Evolutionary conservation across 441 rosid genomes (phyloP), one percentile per base, ranked within the genome.

Genomic region (Pelargonium myrrhifolium): DNA sequence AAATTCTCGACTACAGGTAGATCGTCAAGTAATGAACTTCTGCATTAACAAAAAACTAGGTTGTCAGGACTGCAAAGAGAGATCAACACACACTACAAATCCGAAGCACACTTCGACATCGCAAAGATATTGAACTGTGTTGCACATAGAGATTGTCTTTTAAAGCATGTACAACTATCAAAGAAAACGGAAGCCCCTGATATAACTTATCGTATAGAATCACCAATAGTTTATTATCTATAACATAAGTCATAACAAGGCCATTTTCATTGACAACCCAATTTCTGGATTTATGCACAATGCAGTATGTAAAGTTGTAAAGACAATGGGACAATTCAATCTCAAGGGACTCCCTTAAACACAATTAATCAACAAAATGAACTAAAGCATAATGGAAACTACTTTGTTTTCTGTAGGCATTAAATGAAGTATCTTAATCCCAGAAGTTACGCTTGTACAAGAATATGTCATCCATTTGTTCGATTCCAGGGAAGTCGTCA

Each of bases 371-470:
- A 22, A 65, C 61, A 71, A 56, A 49, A 77, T 62, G 66, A 53
- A 63, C 67, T 70, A 77, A 55, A 71, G 65, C 72, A 73, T 71
- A 71, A 69, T 42, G 65, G 72, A 73, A 65, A 72, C 79, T 72
- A 78, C 37, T 72, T 71, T 74, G 72, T 65, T 58, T 74, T 74
- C 75, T 68, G 76, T 67, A 67, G 49, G 71, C 66, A 59, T 68
- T 62, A 72, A 76, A 79, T 65, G 68, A 80, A 76, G 75, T 64
- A 83, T 79, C 75, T 74, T 71, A 78, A 78, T 68, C 67, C 75
- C 86, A 79, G 78, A 72, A 65, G 81, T 80, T 75, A 70, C 64
- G 81, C 68, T 68, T 49, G 55, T 49, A 49, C 55, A 49, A 14
- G 55, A 12, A 49, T n/a, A 49, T 49, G 55, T 49, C 55, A 49